phyloP scores from a whole-genome alignment of 192 early-diverging fungal genomes.

The Coemansia sp. region DNA sequence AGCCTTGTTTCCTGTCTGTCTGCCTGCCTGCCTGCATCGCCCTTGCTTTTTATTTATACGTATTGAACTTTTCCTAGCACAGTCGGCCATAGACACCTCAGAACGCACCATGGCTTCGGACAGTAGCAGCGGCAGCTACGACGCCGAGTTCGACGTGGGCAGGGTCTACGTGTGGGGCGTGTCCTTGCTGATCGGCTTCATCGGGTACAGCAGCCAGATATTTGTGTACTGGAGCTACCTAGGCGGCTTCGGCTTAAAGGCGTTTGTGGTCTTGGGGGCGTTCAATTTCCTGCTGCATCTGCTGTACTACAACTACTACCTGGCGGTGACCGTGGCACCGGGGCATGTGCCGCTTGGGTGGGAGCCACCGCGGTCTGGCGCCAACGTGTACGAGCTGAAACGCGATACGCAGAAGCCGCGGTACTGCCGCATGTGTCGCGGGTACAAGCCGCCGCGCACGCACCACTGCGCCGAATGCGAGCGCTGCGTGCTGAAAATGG shows the following conservation, averaged over 20 bases:
- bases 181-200: constrained; percentile 59
- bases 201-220: constrained; percentile 62
- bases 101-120: constrained; percentile 3
- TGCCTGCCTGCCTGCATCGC: background rate
- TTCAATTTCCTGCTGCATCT: constrained; percentile 78
- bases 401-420: constrained; percentile 65
- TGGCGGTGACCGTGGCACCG: constrained; percentile 73
- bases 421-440: constrained; percentile 64
- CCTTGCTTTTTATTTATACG: background rate
- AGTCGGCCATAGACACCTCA: background rate
- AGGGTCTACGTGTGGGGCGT: constrained; percentile 59
- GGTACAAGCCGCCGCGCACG: constrained; percentile 75
- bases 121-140: constrained; percentile 13
- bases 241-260: constrained; percentile 40
- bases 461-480: constrained; percentile 78
- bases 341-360: constrained; percentile 69
- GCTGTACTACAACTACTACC: constrained; percentile 86
- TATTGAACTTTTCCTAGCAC: background rate
- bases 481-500: constrained; percentile 81
- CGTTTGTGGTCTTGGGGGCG: constrained; percentile 58
- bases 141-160: constrained; percentile 52
- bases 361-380: constrained; percentile 45
- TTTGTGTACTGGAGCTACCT: constrained; percentile 64
- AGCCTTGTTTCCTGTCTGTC: too few relatives aligned
- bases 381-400: constrained; percentile 67